Conservation (phyloP, 805 yeast genomes). For the Nakazawaea ishiwadae region DNA sequence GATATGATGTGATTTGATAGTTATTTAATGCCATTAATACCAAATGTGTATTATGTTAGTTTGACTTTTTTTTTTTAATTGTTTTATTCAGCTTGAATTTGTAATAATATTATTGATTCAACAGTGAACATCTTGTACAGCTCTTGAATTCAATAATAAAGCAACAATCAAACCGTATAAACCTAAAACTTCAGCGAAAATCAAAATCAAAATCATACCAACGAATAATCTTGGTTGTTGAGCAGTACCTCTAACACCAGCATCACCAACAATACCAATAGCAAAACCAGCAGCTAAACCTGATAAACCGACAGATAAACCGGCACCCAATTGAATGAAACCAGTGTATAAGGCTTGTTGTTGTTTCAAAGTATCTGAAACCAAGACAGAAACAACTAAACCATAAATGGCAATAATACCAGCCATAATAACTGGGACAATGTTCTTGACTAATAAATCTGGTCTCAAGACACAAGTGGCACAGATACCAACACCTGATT, state of each 20-base stretch:
- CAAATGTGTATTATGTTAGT: too few relatives aligned
- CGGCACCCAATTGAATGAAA: constrained; percentile 97
- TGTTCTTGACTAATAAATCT: constrained; percentile 86
- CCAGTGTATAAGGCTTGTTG: constrained; percentile 94
- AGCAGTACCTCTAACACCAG: constrained; percentile 98
- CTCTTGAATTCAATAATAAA: constrained; percentile 94
- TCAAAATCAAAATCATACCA: constrained; percentile 96
- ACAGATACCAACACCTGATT: constrained; percentile 98
- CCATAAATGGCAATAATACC: constrained; percentile 99
- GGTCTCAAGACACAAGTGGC: constrained; percentile 98
- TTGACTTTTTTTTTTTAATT: too few relatives aligned
- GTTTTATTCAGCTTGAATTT: not conserved
- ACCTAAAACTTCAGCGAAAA: constrained; percentile 99
- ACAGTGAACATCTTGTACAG: constrained; percentile 86
- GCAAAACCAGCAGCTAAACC: constrained; percentile 99
- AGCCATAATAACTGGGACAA: constrained; percentile 98
- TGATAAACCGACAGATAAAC: constrained; percentile 93
- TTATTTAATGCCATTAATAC: too few relatives aligned
- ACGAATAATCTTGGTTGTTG: constrained; percentile 98
- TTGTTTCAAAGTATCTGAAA: constrained; percentile 84
- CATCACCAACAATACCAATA: constrained; percentile 99
- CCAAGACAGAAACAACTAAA: constrained; percentile 90
- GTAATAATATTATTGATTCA: too few relatives aligned
- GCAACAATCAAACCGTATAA: constrained; percentile 98
- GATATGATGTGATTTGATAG: too few relatives aligned